Evolutionary conservation across 345 rosid species (phyloP).

Genomic region (Salix purpurea): DNA sequence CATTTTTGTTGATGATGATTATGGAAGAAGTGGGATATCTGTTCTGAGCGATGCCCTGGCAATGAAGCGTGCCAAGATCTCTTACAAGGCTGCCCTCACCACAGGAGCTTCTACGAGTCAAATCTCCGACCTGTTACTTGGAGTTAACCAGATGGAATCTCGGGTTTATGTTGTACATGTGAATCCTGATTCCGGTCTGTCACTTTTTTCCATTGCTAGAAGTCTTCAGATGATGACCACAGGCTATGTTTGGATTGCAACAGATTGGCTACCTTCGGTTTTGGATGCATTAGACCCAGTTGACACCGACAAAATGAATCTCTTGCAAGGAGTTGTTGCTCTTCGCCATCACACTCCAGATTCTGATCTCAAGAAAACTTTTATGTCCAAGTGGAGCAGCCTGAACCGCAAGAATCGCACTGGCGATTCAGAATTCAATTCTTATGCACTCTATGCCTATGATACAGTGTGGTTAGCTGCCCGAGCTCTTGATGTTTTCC

Average conservation of each 20-base stretch:
- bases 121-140: constrained; percentile 51
- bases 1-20: constrained; percentile 84
- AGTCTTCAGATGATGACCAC: constrained; percentile 58
- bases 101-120: constrained; percentile 44
- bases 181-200: constrained; percentile 79
- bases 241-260: constrained; percentile 92
- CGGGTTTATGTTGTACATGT: constrained; percentile 87
- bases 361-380: constrained; percentile 44
- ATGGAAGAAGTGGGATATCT: constrained; percentile 79
- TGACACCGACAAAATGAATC: constrained; percentile 41
- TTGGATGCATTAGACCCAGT: constrained; percentile 55
- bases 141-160: constrained; percentile 69
- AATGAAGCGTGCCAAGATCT: constrained; percentile 62
- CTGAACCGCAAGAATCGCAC: constrained; percentile 34
- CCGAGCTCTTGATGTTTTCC: constrained; percentile 59
- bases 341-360: constrained; percentile 78
- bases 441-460: constrained; percentile 81
- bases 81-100: constrained; percentile 66
- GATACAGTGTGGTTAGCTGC: constrained; percentile 95
- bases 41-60: constrained; percentile 71
- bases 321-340: constrained; percentile 85
- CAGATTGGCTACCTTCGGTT: constrained; percentile 85
- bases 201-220: constrained; percentile 61
- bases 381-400: constrained; percentile 50
- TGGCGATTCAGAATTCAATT: constrained; percentile 42